These are phyloP conservation scores for Sugiyamaella lignohabitans DNA, from an alignment of 805 yeast species.

Conservation along the genomic window DNA sequence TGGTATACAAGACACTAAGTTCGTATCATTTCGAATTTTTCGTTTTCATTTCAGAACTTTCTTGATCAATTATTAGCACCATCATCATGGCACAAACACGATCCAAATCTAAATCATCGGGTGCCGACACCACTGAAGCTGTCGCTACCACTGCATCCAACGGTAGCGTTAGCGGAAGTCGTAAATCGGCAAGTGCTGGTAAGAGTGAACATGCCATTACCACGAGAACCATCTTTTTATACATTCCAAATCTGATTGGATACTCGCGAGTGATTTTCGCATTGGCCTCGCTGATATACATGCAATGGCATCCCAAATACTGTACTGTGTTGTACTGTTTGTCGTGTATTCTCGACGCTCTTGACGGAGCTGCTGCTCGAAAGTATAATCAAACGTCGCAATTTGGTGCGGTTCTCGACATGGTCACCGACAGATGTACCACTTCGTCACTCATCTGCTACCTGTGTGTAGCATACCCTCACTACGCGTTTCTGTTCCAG, in stretches of 20 bases:
- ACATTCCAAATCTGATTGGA: conserved; percentile 89
- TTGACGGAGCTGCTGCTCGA: conserved; percentile 95
- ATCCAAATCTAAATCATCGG: too few species aligned
- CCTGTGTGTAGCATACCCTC: conserved; percentile 73
- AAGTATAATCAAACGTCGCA: conserved; percentile 79
- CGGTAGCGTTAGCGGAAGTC: too few species aligned
- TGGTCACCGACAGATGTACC: conserved; percentile 98
- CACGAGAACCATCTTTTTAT: conserved; percentile 56
- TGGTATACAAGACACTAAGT: too few species aligned
- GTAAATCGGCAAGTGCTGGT: too few species aligned
- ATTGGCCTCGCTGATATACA: conserved; percentile 66
- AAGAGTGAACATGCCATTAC: too few species aligned
- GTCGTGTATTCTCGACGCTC: conserved; percentile 89
- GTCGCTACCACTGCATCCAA: too few species aligned
- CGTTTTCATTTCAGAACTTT: too few species aligned
- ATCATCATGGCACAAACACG: too few species aligned
- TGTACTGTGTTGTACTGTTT: conserved; percentile 75
- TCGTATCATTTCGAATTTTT: too few species aligned
- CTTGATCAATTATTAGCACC: too few species aligned
- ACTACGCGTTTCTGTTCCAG: conserved; percentile 67
- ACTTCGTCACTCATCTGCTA: conserved; percentile 89
- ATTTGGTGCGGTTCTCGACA: conserved; percentile 95
- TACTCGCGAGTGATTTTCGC: conserved; percentile 80
- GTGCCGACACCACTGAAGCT: too few species aligned
- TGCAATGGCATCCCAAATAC: conserved; percentile 76